Evolutionary conservation across 2,329 filamentous ascomycete species (phyloP).

Genomic region (Neonectria coccinea): DNA sequence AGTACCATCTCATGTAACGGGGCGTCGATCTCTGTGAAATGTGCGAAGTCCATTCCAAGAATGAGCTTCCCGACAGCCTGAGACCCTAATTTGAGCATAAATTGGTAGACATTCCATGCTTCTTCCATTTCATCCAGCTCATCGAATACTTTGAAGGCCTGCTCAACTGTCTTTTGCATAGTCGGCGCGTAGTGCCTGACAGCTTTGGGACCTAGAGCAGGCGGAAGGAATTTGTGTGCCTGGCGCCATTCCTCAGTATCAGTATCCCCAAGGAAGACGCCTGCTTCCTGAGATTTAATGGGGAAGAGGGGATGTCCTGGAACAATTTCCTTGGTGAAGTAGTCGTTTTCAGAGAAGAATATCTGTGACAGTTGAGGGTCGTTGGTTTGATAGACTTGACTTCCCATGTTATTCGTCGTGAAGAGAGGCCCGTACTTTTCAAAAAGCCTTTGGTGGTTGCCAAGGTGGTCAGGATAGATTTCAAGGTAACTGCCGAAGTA

Average conservation of each 20-base stretch:
- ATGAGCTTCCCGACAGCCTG: slow-evolving; percentile 60
- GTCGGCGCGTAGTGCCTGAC: slow-evolving; percentile 70
- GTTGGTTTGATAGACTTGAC: slow-evolving; percentile 62
- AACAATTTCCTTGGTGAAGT: slow-evolving; percentile 65
- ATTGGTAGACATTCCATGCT: slow-evolving; percentile 62
- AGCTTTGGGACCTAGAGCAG: slow-evolving; percentile 68
- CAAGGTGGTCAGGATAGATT: slow-evolving; percentile 67
- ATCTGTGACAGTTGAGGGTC: slow-evolving; percentile 57
- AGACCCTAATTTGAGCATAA: slow-evolving; percentile 62
- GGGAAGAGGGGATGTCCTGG: slow-evolving; percentile 60
- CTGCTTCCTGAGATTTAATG: slow-evolving; percentile 57
- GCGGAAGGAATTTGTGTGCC: slow-evolving; percentile 72
- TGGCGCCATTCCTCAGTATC: slow-evolving; percentile 61
- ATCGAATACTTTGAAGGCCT: slow-evolving; percentile 62
- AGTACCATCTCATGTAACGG: slow-evolving; percentile 64
- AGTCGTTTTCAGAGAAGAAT: slow-evolving; percentile 62
- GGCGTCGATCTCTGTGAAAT: slow-evolving; percentile 58
- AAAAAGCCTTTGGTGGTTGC: slow-evolving; percentile 67
- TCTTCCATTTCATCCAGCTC: slow-evolving; percentile 61
- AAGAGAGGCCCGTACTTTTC: slow-evolving; percentile 64
- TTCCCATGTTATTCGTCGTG: slow-evolving; percentile 65
- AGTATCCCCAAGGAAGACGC: slow-evolving; percentile 63
- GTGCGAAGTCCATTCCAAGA: slow-evolving; percentile 59
- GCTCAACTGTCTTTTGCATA: slow-evolving; percentile 67
- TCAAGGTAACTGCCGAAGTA: slow-evolving; percentile 67